Evolutionary conservation across 768 basidiomycete genomes (phyloP).

Genomic region (Pleurotus eryngii): DNA sequence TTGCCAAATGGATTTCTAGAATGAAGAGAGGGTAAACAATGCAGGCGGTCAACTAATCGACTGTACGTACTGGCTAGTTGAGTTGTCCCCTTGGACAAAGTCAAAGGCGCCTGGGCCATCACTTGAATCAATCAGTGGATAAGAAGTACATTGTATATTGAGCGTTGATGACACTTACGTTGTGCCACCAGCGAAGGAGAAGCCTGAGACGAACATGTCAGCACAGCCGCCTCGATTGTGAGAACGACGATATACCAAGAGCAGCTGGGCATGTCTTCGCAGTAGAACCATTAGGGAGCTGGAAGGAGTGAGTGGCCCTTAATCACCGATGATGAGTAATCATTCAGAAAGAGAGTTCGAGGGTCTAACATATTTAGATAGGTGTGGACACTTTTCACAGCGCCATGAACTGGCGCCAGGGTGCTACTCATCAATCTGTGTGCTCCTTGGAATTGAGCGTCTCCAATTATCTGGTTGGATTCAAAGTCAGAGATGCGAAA

Average conservation of each 20-base stretch:
- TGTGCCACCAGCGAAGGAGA: conserved; percentile 75
- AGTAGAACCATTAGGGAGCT: conserved; percentile 60
- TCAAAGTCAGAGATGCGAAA: conserved; percentile 74
- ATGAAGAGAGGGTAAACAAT: conserved; percentile 1
- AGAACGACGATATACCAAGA: conserved; percentile 45
- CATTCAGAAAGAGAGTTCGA: not conserved
- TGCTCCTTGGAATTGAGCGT: conserved; percentile 68
- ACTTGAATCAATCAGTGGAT: conserved; percentile 24
- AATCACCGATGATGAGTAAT: conserved; percentile 4
- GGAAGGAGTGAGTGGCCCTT: conserved; percentile 65
- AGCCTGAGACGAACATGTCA: conserved; percentile 41
- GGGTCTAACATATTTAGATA: conserved; percentile 65
- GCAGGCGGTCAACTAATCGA: conserved; percentile 6
- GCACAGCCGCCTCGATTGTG: not conserved
- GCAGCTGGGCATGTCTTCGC: conserved; percentile 78
- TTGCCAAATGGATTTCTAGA: conserved; percentile 74
- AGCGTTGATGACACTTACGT: conserved; percentile 43
- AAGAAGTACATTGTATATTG: not conserved
- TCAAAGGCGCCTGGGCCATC: conserved; percentile 81
- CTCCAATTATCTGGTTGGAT: conserved; percentile 71
- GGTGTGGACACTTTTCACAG: conserved; percentile 67
- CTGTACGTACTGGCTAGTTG: conserved; percentile 49
- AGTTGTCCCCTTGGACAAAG: conserved; percentile 73
- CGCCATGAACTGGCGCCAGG: conserved; percentile 49
- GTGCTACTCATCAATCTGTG: conserved; percentile 54